These are phyloP conservation scores for Eimeria maxima DNA, from an alignment of 169 alveolate species.

Conservation along the genomic window DNA sequence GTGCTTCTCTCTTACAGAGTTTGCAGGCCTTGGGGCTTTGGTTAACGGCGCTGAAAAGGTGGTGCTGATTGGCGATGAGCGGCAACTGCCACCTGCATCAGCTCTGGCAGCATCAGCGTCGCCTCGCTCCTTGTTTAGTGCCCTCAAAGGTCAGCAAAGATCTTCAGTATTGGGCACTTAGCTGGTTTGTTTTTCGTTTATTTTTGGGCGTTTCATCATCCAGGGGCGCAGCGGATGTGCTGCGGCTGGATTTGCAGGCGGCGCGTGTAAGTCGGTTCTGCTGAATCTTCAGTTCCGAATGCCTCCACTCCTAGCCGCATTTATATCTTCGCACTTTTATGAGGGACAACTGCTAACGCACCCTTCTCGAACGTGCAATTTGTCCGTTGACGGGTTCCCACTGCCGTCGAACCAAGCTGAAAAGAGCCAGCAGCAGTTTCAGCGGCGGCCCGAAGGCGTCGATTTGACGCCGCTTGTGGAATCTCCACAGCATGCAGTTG, in stretches of 20 bases:
- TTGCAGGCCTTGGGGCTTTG: constrained; percentile 65
- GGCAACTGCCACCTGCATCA: constrained; percentile 65
- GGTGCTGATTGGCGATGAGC: constrained; percentile 72
- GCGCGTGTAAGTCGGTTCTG: constrained; percentile 67
- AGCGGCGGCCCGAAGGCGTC: background rate
- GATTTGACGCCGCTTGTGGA: background rate
- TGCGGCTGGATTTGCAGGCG: constrained; percentile 54
- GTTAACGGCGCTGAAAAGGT: constrained; percentile 59
- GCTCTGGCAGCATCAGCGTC: constrained; percentile 44
- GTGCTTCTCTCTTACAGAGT: constrained; percentile 29
- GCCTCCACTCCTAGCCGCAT: constrained; percentile 76
- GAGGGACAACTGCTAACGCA: constrained; percentile 65
- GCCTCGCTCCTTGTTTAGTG: constrained; percentile 59
- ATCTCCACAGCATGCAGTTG: background rate
- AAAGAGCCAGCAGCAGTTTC: constrained; percentile 3
- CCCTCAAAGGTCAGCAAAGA: constrained; percentile 58
- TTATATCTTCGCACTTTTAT: constrained; percentile 67
- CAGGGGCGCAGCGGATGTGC: background rate
- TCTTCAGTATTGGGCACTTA: background rate
- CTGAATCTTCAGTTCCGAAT: constrained; percentile 69
- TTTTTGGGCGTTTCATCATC: background rate
- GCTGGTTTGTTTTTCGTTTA: background rate
- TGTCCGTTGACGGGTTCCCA: background rate
- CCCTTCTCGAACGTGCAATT: background rate
- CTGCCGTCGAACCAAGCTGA: background rate